phyloP scores from a whole-genome alignment of 208 protist genomes.

The Leishmania lainsoni region DNA sequence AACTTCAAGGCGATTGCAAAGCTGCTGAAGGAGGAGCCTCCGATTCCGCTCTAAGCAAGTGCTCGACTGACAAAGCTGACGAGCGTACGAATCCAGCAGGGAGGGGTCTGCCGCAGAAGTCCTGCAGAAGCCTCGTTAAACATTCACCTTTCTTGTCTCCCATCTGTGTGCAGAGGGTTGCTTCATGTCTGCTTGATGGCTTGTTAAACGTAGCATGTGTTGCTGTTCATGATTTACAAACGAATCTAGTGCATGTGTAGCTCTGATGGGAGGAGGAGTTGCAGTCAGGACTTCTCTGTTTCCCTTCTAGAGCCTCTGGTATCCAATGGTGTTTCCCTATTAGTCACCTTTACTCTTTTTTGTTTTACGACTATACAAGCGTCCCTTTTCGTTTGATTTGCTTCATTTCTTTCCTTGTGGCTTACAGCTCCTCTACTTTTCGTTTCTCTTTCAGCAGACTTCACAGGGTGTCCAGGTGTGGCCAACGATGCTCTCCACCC shows the following conservation, averaged over 20 bases:
- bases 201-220: not conserved
- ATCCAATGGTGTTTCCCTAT: not conserved
- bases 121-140: not conserved
- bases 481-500: not conserved
- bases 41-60: constrained; percentile 29
- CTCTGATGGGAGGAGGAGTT: not conserved
- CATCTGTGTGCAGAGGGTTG: too few species aligned
- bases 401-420: not conserved
- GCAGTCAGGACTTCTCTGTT: not conserved
- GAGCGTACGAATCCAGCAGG: too few species aligned
- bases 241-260: not conserved
- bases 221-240: not conserved
- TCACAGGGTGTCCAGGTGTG: not conserved
- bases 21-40: constrained; percentile 49
- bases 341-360: not conserved
- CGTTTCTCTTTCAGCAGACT: too few species aligned
- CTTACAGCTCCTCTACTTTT: not conserved
- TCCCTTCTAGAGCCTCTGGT: not conserved
- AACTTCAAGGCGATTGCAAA: constrained; percentile 75
- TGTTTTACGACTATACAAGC: not conserved
- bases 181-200: not conserved
- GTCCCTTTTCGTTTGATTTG: not conserved
- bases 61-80: not conserved
- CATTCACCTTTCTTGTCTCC: not conserved
- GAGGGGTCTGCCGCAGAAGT: not conserved